Conservation (phyloP, 495 filamentous ascomycete species). For the Neurospora cerealis region DNA sequence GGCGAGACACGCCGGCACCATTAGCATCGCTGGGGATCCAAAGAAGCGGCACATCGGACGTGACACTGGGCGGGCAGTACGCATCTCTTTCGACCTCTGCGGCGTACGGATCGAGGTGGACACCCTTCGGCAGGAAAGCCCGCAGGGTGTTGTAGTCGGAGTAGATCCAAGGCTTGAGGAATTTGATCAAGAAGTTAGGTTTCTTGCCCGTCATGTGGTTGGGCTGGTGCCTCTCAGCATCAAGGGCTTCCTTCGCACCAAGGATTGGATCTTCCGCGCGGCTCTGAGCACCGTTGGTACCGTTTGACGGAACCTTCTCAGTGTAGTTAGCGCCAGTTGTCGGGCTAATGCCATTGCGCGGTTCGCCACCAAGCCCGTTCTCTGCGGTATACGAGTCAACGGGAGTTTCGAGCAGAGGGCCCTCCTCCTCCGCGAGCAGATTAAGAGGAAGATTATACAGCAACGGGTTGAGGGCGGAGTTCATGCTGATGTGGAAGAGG, state of each 20-base stretch:
- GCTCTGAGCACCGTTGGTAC: constrained; percentile 15
- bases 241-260: constrained; percentile 2
- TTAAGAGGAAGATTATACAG: constrained; percentile 67
- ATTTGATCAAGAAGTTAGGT: constrained; percentile 50
- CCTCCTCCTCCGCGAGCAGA: constrained; percentile 53
- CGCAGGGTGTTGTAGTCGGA: constrained; percentile 62
- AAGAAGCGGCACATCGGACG: constrained; percentile 53
- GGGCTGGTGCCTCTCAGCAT: neutral
- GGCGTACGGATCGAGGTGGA: constrained; percentile 43
- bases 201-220: constrained; percentile 17
- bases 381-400: constrained; percentile 10
- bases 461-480: constrained; percentile 67
- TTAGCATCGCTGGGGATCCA: constrained; percentile 71
- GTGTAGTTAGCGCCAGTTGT: constrained; percentile 12
- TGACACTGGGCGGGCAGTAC: constrained; percentile 69
- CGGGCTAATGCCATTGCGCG: constrained; percentile 6
- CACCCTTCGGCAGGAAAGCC: constrained; percentile 52
- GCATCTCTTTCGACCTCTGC: constrained; percentile 55
- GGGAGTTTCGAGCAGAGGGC: constrained; percentile 27
- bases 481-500: constrained; percentile 76
- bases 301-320: constrained; percentile 23
- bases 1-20: constrained; percentile 56
- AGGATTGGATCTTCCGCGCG: constrained; percentile 16
- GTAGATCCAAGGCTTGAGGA: constrained; percentile 70
- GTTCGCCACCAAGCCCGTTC: neutral